A percentile compares a stretch with the other conserved stretches of the same genome.
These are phyloP conservation scores for Gossypium bickii DNA, from an alignment of 345 rosid species.

Conservation along the genomic window DNA sequence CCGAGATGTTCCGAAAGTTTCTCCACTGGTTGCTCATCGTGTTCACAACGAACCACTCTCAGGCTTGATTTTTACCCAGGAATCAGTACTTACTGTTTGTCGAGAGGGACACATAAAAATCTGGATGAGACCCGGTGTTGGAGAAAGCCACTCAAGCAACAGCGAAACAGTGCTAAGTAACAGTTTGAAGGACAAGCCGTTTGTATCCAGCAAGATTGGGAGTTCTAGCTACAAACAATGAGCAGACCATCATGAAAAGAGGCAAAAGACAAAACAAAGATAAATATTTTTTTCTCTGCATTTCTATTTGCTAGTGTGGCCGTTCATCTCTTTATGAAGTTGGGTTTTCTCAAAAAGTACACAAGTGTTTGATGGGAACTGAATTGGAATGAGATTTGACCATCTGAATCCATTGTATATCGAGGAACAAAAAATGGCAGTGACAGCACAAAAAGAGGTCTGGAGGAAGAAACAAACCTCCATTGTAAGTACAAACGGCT, in stretches of 20 bases:
- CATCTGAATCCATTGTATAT: conserved; percentile 36
- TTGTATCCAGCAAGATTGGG: conserved; percentile 50
- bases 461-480: conserved; percentile 28
- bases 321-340: conserved; percentile 22
- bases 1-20: conserved; percentile 88
- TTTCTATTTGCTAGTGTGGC: conserved; percentile 30
- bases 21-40: conserved; percentile 82
- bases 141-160: conserved; percentile 55
- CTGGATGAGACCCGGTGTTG: conserved; percentile 80
- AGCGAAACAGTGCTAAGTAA: conserved; percentile 51
- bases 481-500: conserved; percentile 50
- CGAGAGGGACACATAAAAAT: conserved; percentile 93
- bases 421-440: conserved; percentile 31
- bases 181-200: conserved; percentile 66
- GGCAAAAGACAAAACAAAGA: conserved; percentile 13
- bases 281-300: conserved; percentile 6
- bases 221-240: conserved; percentile 64
- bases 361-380: conserved; percentile 23
- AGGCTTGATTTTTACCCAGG: conserved; percentile 81
- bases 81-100: conserved; percentile 82
- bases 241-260: conserved; percentile 29
- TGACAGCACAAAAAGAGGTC: conserved; percentile 31
- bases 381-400: conserved; percentile 31
- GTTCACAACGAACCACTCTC: conserved; percentile 95
- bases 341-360: conserved; percentile 22